Percentiles rank a stretch among this genome's conserved stretches.
These are phyloP conservation scores for Aspergillus sclerotioniger DNA, from an alignment of 495 filamentous ascomycete genomes.

Conservation along the genomic window DNA sequence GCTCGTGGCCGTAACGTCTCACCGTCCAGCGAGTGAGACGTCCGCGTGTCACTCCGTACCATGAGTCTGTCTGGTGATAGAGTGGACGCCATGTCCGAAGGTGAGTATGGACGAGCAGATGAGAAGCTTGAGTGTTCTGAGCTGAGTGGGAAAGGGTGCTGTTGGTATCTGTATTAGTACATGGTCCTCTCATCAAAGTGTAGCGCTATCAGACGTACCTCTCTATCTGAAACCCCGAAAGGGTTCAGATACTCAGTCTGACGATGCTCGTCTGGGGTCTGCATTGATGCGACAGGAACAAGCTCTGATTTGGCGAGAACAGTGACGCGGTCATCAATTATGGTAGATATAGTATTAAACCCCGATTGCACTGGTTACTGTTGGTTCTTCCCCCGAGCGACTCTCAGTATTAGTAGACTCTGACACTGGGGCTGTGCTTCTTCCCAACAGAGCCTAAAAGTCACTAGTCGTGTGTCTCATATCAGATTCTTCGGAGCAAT, in stretches of 20 bases:
- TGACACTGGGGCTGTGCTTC: background rate
- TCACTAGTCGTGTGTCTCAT: background rate
- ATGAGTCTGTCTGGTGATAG: conserved; percentile 27
- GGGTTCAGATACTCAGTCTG: conserved; percentile 14
- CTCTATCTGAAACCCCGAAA: conserved; percentile 13
- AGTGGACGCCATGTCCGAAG: conserved; percentile 27
- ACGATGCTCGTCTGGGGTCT: conserved; percentile 12
- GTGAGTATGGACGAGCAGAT: conserved; percentile 21
- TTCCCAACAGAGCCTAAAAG: background rate
- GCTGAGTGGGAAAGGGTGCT: conserved; percentile 6
- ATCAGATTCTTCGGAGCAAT: background rate
- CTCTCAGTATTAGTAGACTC: background rate
- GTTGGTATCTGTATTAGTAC: conserved; percentile 6
- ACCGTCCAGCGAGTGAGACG: conserved; percentile 46
- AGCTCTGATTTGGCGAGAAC: conserved; percentile 7
- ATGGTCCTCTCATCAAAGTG: background rate
- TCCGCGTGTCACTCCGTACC: conserved; percentile 31
- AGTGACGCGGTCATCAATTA: conserved; percentile 1
- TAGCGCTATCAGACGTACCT: conserved; percentile 13
- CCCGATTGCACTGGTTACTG: background rate
- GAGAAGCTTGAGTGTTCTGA: conserved; percentile 5
- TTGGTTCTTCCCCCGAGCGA: background rate
- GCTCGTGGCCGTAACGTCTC: conserved; percentile 50
- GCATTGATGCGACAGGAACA: conserved; percentile 17
- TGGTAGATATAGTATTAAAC: conserved; percentile 31